phyloP scores from a whole-genome alignment of 768 basidiomycete genomes.

The Suillus ampliporus region DNA sequence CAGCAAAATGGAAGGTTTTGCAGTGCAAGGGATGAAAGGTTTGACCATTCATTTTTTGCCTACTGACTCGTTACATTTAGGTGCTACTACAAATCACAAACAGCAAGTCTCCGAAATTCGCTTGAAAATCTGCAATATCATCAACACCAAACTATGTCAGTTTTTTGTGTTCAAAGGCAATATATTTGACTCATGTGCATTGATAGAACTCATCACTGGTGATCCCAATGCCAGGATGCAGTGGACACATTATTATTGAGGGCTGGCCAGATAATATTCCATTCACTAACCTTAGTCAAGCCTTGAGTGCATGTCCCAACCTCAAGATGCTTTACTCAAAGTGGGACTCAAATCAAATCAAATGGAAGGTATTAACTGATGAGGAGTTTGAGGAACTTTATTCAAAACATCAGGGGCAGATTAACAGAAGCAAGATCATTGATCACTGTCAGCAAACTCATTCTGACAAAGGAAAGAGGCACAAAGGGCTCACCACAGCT shows the following conservation, averaged over 20 bases:
- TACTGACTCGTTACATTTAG: not conserved
- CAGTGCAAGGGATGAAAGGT: constrained; percentile 13
- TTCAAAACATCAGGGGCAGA: not conserved
- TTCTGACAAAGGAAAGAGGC: constrained; percentile 9
- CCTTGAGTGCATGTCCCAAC: constrained; percentile 5
- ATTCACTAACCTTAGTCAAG: constrained; percentile 9
- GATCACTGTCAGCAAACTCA: not conserved
- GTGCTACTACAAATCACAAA: constrained; percentile 8
- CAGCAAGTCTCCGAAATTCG: constrained; percentile 5
- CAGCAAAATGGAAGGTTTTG: constrained; percentile 15
- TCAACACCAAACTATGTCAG: constrained; percentile 6
- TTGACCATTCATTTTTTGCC: not conserved
- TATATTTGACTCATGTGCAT: not conserved
- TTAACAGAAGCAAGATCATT: constrained; percentile 3
- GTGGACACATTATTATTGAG: constrained; percentile 8
- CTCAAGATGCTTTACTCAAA: constrained; percentile 1
- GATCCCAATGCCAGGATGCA: constrained; percentile 10
- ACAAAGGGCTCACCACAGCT: no score
- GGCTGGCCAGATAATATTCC: constrained; percentile 11
- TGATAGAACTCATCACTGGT: constrained; percentile 7
- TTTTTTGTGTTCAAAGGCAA: not conserved
- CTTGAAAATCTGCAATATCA: no score
- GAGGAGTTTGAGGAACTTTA: not conserved
- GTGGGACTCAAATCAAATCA: constrained; percentile 7
- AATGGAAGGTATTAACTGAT: constrained; percentile 3